phyloP scores from a whole-genome alignment of 164 flowering plant species.

The Aristolochia fimbriata region DNA sequence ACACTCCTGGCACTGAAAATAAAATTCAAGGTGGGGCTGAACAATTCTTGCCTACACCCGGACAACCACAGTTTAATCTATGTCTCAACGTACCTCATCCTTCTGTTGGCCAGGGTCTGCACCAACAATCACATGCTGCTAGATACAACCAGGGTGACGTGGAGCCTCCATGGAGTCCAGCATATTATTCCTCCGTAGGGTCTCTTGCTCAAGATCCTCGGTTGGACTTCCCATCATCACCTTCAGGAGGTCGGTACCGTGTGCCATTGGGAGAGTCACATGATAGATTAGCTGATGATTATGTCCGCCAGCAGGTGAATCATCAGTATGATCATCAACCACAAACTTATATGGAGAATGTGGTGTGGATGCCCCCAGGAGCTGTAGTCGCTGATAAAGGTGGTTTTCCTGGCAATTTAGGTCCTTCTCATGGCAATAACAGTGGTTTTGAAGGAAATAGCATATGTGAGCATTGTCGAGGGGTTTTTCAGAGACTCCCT shows the following conservation, averaged over 20 bases:
- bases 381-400: constrained; percentile 31
- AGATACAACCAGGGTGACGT: constrained; percentile 43
- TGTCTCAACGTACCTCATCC: constrained; percentile 46
- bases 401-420: constrained; percentile 64
- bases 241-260: constrained; percentile 50
- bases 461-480: constrained; percentile 50
- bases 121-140: constrained; percentile 34
- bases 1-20: constrained; percentile 17
- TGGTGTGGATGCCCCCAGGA: constrained; percentile 53
- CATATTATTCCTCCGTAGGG: constrained; percentile 67
- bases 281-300: constrained; percentile 57
- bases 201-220: constrained; percentile 58
- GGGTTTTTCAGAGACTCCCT: constrained; percentile 42
- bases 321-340: constrained; percentile 44
- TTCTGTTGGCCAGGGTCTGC: constrained; percentile 31
- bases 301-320: constrained; percentile 30
- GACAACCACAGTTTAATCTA: constrained; percentile 34
- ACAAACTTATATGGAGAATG: constrained; percentile 42
- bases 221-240: constrained; percentile 61
- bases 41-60: constrained; percentile 38
- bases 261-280: constrained; percentile 42
- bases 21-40: constrained; percentile 23
- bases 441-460: constrained; percentile 40
- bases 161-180: constrained; percentile 92
- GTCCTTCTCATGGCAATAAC: constrained; percentile 25